Base-by-base conservation (phyloP, 2,329 filamentous ascomycete species). In the Pseudogymnoascus sp. region DNA sequence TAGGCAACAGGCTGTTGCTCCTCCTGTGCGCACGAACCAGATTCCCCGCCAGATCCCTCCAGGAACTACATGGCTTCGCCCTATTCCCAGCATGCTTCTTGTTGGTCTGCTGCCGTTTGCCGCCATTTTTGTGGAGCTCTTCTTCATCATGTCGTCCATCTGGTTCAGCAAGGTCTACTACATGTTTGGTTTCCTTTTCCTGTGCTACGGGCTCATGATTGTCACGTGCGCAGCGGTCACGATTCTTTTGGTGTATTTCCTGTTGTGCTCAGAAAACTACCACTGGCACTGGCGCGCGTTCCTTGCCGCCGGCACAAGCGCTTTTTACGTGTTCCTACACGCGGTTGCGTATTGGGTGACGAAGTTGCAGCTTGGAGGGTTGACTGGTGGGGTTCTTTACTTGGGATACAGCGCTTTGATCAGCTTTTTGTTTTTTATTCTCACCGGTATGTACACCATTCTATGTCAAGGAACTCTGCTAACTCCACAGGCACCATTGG, bases 101-200 rank as follows among this genome's bases (percentile, higher is more conserved):
- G 93, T 96, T 23, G 95, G 95, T 62, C 87, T 97, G 61, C 82
- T 97, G 26, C 95, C 95, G 0, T 99, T 99, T 71, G 92, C 90
- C 57, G 93, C 95, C 66, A 97, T 99, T 73, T 97, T 97, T 69
- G 93, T 97, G 57, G 95, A 99, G 78, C 86, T 99, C 2, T 97
- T 96, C 82, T 97, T 97, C 77, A 97, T 99, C 80, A 96, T 99
- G 91, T 96, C 88, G 78, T 96, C 91, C 26, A 93, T 99, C 74
- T 99, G 95, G 95, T 96, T 96, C 77, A 93, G 88, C 80, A 91
- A 95, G 77, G 95, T 99, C 69, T 99, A 99, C 82, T 99, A 99
- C 83, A 99, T 99, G 95, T 99, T 99, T 72, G 95, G 95, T 21
- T 99, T 99, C 82, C 80, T 99, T 37, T 99, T 99, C 81, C 83